Evolutionary conservation across 1,284 basidiomycete genomes (phyloP).

Genomic region (Volvariella volvacea): DNA sequence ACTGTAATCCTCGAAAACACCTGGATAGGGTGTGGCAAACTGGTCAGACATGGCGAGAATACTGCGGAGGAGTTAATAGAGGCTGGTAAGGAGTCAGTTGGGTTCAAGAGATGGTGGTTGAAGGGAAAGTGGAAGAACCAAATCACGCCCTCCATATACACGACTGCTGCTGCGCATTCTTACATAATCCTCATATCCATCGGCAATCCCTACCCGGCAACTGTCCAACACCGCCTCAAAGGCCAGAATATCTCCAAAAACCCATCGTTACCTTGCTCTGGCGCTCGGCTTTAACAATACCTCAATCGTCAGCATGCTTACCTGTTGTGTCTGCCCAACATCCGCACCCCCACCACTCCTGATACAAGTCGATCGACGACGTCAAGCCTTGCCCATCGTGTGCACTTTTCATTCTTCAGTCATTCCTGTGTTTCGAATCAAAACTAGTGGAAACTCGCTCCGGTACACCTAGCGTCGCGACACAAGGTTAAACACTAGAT

Average conservation of each 20-base stretch:
- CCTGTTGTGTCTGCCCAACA: too few relatives aligned
- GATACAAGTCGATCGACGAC: too few relatives aligned
- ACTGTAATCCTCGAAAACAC: constrained; percentile 24
- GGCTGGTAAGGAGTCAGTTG: constrained; percentile 14
- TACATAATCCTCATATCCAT: constrained; percentile 14
- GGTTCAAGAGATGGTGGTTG: constrained; percentile 19
- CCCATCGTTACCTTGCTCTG: too few relatives aligned
- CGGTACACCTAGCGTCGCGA: too few relatives aligned
- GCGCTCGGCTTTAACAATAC: not conserved
- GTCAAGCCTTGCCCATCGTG: too few relatives aligned
- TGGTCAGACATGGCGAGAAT: constrained; percentile 20
- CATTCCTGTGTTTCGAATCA: too few relatives aligned
- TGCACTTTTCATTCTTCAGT: too few relatives aligned
- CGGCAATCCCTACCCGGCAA: not conserved
- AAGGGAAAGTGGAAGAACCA: constrained; percentile 15
- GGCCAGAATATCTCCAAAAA: too few relatives aligned
- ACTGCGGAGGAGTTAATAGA: constrained; percentile 17
- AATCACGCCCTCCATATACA: constrained; percentile 18
- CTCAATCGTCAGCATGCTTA: not conserved
- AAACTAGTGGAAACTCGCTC: too few relatives aligned
- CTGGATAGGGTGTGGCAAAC: constrained; percentile 18
- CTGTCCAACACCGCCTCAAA: constrained; percentile 5
- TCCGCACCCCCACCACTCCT: too few relatives aligned
- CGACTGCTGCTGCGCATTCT: constrained; percentile 24
- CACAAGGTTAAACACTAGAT: too few relatives aligned